Evolutionary conservation across 805 yeast genomes (phyloP).

Genomic region (Metschnikowia gruessii): DNA sequence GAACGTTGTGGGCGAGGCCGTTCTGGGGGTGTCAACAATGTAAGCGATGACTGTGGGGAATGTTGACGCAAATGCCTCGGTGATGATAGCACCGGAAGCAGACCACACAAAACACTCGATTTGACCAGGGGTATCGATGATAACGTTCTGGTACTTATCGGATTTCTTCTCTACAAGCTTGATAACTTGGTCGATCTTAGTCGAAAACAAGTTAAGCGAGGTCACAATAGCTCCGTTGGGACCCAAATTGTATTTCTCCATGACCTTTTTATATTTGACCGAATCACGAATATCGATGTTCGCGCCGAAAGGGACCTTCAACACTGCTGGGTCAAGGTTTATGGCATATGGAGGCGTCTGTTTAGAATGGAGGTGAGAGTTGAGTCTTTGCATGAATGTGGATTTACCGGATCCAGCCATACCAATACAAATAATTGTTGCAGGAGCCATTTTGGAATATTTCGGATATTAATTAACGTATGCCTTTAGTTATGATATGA

Average conservation of each 20-base stretch:
- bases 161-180: conserved; percentile 77
- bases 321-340: conserved; percentile 94
- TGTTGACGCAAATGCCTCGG: conserved; percentile 93
- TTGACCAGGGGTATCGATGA: conserved; percentile 98
- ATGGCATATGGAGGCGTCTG: conserved; percentile 83
- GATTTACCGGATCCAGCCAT: conserved; percentile 86
- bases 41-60: conserved; percentile 96
- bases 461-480: too few species aligned
- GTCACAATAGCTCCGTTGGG: conserved; percentile 99
- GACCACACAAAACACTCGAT: conserved; percentile 98
- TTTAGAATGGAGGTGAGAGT: conserved; percentile 77
- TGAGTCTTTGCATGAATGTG: conserved; percentile 93
- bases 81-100: conserved; percentile 93
- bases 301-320: conserved; percentile 89
- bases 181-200: conserved; percentile 95
- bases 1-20: conserved; percentile 91
- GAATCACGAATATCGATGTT: conserved; percentile 96
- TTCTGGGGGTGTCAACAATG: conserved; percentile 94
- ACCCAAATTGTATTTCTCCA: conserved; percentile 92
- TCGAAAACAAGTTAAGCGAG: conserved; percentile 83
- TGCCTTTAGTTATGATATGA: too few species aligned
- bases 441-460: conserved; percentile 15
- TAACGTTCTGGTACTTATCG: conserved; percentile 57
- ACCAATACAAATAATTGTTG: conserved; percentile 46
- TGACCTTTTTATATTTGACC: conserved; percentile 90